Conservation (phyloP, 345 rosid genomes). For the Aethionema arabicum region DNA sequence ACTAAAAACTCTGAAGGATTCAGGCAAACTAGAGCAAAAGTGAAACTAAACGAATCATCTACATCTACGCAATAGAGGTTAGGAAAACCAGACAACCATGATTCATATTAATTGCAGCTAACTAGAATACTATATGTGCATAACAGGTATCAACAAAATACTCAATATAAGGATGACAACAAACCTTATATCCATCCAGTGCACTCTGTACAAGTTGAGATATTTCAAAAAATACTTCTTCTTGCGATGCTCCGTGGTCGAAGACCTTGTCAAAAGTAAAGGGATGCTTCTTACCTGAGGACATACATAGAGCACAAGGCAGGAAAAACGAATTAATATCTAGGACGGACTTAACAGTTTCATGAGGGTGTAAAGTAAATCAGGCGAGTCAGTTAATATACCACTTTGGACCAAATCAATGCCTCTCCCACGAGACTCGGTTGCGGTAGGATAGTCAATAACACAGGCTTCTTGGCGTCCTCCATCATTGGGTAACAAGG, state of each 20-base stretch:
- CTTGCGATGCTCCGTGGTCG: constrained; percentile 75
- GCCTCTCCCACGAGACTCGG: constrained; percentile 75
- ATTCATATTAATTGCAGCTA: constrained; percentile 8
- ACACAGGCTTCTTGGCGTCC: constrained; percentile 51
- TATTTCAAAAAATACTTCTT: constrained; percentile 85
- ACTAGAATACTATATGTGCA: not conserved
- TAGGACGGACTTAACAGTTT: not conserved
- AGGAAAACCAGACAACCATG: not conserved
- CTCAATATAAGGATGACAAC: constrained; percentile 5
- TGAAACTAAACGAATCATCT: not conserved
- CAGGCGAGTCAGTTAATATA: constrained; percentile 28
- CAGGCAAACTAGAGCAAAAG: not conserved
- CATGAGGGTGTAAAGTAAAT: not conserved
- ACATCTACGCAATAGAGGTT: not conserved
- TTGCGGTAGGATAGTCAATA: constrained; percentile 65
- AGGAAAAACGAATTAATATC: not conserved
- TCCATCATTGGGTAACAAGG: constrained; percentile 73
- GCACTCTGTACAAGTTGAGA: constrained; percentile 96
- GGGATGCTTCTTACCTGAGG: constrained; percentile 70
- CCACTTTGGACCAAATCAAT: constrained; percentile 81
- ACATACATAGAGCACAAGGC: constrained; percentile 8
- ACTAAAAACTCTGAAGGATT: not conserved
- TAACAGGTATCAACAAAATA: not conserved
- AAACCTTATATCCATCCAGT: constrained; percentile 93
- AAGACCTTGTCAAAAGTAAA: constrained; percentile 96